These are phyloP conservation scores for Brassica nigra DNA, from an alignment of 345 rosid species.

Conservation along the genomic window DNA sequence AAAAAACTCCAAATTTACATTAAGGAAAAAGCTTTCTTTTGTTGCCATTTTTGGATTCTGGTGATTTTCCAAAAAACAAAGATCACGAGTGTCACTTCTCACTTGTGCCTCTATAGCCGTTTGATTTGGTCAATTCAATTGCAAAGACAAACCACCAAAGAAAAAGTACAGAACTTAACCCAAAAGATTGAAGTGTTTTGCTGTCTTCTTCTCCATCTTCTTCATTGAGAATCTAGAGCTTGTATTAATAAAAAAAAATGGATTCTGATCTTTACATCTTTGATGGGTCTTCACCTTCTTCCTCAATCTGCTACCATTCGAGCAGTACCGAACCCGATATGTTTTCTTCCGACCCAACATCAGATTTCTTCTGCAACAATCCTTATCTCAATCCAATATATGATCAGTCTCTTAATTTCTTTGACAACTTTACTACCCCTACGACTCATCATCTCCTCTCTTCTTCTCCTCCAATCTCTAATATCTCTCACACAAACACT, in stretches of 20 bases:
- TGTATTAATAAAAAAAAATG: constrained; percentile 40
- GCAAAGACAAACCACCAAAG: constrained; percentile 12
- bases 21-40: neutral
- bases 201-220: neutral
- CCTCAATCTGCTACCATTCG: constrained; percentile 40
- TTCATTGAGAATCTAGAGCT: constrained; percentile 10
- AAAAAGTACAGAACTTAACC: constrained; percentile 13
- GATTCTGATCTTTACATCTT: constrained; percentile 64
- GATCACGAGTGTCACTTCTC: constrained; percentile 39
- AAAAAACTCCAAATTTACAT: constrained; percentile 12
- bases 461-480: constrained; percentile 64
- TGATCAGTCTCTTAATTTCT: constrained; percentile 34
- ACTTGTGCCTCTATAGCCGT: constrained; percentile 41
- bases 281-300: constrained; percentile 48
- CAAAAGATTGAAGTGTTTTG: constrained; percentile 22
- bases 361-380: constrained; percentile 37
- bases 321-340: constrained; percentile 45
- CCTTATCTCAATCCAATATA: constrained; percentile 26
- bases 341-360: constrained; percentile 46
- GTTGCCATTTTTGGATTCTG: constrained; percentile 46
- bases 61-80: constrained; percentile 22
- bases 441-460: constrained; percentile 44
- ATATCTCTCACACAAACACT: constrained; percentile 53
- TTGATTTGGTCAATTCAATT: constrained; percentile 32
- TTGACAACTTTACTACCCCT: constrained; percentile 36